Evolutionary conservation across 179 eudicot genomes (phyloP).

Genomic region (Beta lomatogona): DNA sequence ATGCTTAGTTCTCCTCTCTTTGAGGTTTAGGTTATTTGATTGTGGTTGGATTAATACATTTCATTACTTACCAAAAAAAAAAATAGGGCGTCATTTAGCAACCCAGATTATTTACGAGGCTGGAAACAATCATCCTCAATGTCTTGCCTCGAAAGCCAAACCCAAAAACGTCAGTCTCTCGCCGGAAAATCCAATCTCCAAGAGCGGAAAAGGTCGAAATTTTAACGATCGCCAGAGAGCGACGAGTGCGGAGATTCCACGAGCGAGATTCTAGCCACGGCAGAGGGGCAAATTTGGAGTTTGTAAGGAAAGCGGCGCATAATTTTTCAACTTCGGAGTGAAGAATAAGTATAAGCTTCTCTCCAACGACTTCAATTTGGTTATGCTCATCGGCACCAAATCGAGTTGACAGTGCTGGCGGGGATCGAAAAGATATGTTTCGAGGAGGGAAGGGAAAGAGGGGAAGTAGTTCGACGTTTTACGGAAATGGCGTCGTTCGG

Average conservation of each 20-base stretch:
- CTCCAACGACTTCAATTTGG: conserved; percentile 39
- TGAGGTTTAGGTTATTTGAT: too few species aligned
- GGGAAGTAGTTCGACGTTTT: not conserved
- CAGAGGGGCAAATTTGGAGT: conserved; percentile 4
- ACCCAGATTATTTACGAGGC: too few species aligned
- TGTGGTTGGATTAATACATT: too few species aligned
- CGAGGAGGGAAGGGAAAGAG: too few species aligned
- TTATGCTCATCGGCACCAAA: not conserved
- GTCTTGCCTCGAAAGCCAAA: conserved; percentile 41
- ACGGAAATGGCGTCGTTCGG: not conserved
- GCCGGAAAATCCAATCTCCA: not conserved
- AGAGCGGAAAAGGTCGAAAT: not conserved
- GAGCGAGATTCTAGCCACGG: conserved; percentile 32
- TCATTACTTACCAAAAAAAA: too few species aligned
- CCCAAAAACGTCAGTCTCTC: conserved; percentile 35
- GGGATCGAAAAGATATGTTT: conserved; percentile 1
- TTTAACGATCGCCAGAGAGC: conserved; percentile 3
- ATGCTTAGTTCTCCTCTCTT: too few species aligned
- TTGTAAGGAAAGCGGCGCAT: conserved; percentile 25
- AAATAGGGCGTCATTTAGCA: too few species aligned
- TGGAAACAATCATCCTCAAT: conserved; percentile 42
- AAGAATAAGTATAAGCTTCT: conserved; percentile 50
- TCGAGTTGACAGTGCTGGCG: not conserved
- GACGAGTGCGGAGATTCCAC: conserved; percentile 48
- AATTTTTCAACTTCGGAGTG: conserved; percentile 45